Conservation (phyloP, 768 basidiomycete species). For the Hydnum rufescens region DNA sequence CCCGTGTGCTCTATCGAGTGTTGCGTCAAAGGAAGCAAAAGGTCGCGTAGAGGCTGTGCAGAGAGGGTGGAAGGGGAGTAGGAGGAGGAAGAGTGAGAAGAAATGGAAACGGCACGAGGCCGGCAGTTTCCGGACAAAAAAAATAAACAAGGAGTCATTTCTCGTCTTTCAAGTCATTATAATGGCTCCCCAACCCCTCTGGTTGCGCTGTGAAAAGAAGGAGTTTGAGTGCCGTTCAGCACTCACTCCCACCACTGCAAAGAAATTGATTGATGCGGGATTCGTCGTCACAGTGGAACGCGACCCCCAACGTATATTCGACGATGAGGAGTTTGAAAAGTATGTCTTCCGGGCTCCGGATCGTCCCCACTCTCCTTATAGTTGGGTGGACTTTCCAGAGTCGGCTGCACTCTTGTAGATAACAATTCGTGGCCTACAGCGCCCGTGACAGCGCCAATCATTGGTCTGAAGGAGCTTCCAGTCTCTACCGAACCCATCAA, state of each 20-base stretch:
- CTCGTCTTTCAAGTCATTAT: not conserved
- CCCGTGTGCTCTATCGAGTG: no score
- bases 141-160: not conserved
- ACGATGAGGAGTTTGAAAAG: slow-evolving; percentile 83
- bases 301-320: slow-evolving; percentile 85
- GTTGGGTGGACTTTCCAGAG: slow-evolving; percentile 27
- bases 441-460: slow-evolving; percentile 53
- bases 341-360: slow-evolving; percentile 35
- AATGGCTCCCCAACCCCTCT: slow-evolving; percentile 29
- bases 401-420: slow-evolving; percentile 71
- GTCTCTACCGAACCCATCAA: slow-evolving; percentile 61
- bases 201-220: slow-evolving; percentile 97
- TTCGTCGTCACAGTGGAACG: slow-evolving; percentile 85
- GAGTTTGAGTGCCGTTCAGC: slow-evolving; percentile 84
- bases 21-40: no score
- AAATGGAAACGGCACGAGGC: no score
- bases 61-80: no score
- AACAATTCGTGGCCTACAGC: slow-evolving; percentile 83
- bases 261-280: slow-evolving; percentile 69
- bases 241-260: slow-evolving; percentile 79
- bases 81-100: no score
- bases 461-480: slow-evolving; percentile 93
- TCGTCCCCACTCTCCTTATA: not conserved
- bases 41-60: no score
- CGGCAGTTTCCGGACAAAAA: not conserved